Base-by-base conservation (phyloP, 2,329 filamentous ascomycete species). In the Colletotrichum chrysophilum region DNA sequence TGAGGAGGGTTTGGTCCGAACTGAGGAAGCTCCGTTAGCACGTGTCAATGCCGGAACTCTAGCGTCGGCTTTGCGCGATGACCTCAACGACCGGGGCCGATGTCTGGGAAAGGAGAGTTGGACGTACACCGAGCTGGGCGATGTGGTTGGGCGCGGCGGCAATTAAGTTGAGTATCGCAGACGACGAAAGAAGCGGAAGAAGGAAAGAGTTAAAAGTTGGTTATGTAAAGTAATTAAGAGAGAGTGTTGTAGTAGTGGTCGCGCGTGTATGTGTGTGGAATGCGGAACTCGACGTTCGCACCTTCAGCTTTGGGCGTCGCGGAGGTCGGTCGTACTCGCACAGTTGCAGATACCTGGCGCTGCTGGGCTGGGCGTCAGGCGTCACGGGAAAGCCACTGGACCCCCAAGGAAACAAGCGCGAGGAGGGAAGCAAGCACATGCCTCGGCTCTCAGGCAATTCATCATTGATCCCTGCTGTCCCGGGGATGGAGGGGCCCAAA, bases 391-490 rank as follows among this genome's bases (percentile, higher is more conserved):
- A 30, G 18, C 62, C n/a, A 52, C 43, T 52, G n/a, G n/a, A 24
- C 43, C 43, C 43, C 38, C 38, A 21, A 21, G 43, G 43, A 28
- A 43, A 48, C 7, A 36, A 52, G 60, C 30, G n/a, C 30, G 30
- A 30, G 12, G 26, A 64, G 32, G 14, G 16, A 67, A 36, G 34
- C 34, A 36, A 76, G 75, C 72, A 77, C 72, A 72, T 77, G 75
- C 75, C 75, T 77, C 75, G 75, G 75, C 75, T 75, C 38, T 55
- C 67, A 66, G 66, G 58, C 58, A 64, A 38, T 34, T n/a, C 28
- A 34, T 36, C 34, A 72, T n/a, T 21, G 43, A 52, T 65, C 71
- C 48, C 56, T 58, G 21, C 30, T 26, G 38, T 18, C 60, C 66
- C 18, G 36, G 48, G 36, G 30, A 43, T 24, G 36, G 24, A 52